Conservation (phyloP, 257 asterid species). For the Asclepias syriaca region DNA sequence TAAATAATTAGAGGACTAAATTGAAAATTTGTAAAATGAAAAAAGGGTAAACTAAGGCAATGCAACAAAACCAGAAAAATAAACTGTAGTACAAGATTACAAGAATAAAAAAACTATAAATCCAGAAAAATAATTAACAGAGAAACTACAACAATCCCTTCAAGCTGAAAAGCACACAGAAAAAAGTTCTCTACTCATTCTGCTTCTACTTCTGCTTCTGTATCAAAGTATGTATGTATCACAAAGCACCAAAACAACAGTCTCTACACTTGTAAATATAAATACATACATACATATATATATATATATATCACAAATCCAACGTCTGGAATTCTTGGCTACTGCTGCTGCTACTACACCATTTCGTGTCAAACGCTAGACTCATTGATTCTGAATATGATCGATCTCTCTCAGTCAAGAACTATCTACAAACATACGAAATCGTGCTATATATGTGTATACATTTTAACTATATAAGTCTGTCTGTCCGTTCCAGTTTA, state of each 20-base stretch:
- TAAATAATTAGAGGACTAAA: too few relatives aligned
- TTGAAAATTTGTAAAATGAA: too few relatives aligned
- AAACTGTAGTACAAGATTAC: background rate
- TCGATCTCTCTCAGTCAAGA: background rate
- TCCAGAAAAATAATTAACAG: background rate
- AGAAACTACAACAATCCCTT: background rate
- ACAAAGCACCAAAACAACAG: background rate
- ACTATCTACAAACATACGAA: constrained; percentile 1
- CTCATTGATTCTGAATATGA: background rate
- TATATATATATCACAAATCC: background rate
- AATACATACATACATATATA: too few relatives aligned
- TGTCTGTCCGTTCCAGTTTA: background rate
- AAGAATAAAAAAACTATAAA: background rate
- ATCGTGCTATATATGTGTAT: background rate
- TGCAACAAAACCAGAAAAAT: too few relatives aligned
- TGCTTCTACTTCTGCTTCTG: too few relatives aligned
- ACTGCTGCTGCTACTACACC: background rate
- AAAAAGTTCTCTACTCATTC: background rate
- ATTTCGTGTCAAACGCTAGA: background rate
- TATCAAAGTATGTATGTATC: background rate
- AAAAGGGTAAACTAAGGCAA: too few relatives aligned
- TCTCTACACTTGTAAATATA: background rate
- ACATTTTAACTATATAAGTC: background rate
- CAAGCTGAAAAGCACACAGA: background rate
- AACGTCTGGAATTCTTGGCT: background rate